A percentile compares a stretch with the other conserved stretches of the same genome.
phyloP scores from a whole-genome alignment of 345 rosid species.

The Aegle marmelos region DNA sequence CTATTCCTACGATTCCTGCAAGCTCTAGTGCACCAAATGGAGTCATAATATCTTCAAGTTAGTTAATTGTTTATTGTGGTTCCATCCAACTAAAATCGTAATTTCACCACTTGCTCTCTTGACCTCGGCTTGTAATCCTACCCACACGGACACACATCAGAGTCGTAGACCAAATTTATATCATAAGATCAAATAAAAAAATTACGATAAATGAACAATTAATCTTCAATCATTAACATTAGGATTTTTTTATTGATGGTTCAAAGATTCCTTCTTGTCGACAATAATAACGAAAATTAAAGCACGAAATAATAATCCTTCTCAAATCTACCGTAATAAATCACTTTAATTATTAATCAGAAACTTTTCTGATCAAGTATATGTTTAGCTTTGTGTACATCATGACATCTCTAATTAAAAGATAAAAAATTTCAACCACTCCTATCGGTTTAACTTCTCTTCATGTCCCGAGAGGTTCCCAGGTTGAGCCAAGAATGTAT shows the following conservation, averaged over 20 bases:
- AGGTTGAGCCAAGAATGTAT: conserved; percentile 29
- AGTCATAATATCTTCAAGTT: no score
- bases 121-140: no score
- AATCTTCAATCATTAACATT: background rate
- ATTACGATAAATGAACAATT: background rate
- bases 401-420: no score
- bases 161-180: no score
- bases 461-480: conserved; percentile 57
- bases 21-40: no score
- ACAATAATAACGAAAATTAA: conserved; percentile 3
- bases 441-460: background rate
- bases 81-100: no score
- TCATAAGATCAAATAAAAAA: no score
- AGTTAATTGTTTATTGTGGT: no score
- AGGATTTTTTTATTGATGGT: background rate
- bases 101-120: no score
- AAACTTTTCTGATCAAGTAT: background rate
- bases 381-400: background rate
- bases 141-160: no score
- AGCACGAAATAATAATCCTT: background rate
- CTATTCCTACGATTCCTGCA: no score
- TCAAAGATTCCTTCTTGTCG: conserved; percentile 3
- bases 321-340: background rate
- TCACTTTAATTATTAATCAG: conserved; percentile 8
- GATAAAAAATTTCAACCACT: background rate